These are phyloP conservation scores for Termitomyces sp. DNA, from an alignment of 768 basidiomycete genomes.

Conservation along the genomic window DNA sequence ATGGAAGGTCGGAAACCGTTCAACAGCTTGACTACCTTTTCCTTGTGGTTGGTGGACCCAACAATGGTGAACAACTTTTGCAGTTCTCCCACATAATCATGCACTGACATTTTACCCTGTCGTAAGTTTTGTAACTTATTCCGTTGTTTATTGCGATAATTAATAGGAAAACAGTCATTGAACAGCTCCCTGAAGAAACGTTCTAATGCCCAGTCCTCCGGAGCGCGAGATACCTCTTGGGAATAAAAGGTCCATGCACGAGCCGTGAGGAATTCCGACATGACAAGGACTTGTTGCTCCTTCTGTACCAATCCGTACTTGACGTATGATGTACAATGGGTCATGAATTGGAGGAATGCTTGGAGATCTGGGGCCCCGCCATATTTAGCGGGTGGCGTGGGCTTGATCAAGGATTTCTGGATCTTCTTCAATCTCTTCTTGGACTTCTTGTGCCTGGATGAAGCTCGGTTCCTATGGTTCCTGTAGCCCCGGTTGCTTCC, in stretches of 20 bases:
- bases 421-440: not conserved
- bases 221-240: not conserved
- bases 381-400: slow-evolving; percentile 15
- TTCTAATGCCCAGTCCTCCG: not conserved
- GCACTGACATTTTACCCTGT: slow-evolving; percentile 23
- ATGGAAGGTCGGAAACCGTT: slow-evolving; percentile 23
- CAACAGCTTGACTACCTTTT: slow-evolving; percentile 33
- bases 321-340: slow-evolving; percentile 13
- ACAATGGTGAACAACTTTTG: slow-evolving; percentile 25
- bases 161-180: slow-evolving; percentile 9
- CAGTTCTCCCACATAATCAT: slow-evolving; percentile 27
- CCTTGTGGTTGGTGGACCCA: slow-evolving; percentile 19
- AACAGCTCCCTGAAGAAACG: slow-evolving; percentile 7
- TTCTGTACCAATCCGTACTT: slow-evolving; percentile 2
- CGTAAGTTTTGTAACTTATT: slow-evolving; percentile 15
- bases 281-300: not conserved
- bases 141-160: slow-evolving; percentile 25
- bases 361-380: slow-evolving; percentile 8
- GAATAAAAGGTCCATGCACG: slow-evolving; percentile 1
- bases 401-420: slow-evolving; percentile 13
- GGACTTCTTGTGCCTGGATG: not conserved
- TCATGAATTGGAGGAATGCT: slow-evolving; percentile 15
- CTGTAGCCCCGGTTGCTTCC: not conserved
- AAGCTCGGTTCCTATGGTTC: not conserved
- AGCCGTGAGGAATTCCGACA: not conserved